Evolutionary conservation across 169 alveolate genomes (phyloP).

Genomic region (Eimeria falciformis): DNA sequence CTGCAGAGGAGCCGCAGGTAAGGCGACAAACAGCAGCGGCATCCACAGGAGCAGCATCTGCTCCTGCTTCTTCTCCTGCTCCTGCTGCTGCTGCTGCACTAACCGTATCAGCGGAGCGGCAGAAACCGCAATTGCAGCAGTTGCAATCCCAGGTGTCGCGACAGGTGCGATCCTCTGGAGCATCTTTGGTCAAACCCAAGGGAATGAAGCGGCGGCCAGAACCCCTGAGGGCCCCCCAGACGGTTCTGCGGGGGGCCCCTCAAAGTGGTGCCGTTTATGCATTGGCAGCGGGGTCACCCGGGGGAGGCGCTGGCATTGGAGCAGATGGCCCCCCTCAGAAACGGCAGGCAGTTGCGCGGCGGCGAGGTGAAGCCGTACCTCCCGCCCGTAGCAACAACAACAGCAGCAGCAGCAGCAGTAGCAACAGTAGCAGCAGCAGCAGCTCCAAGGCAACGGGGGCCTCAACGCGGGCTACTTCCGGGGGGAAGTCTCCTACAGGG

Average conservation of each 20-base stretch:
- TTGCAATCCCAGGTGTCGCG: slow-evolving; percentile 1
- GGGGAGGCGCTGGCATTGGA: slow-evolving; percentile 17
- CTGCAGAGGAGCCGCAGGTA: neutral
- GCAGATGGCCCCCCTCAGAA: slow-evolving; percentile 62
- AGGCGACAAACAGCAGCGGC: neutral
- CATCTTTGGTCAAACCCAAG: neutral
- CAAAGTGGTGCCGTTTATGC: neutral
- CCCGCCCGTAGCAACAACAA: slow-evolving; percentile 26
- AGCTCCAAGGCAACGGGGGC: neutral
- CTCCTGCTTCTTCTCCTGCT: slow-evolving; percentile 13
- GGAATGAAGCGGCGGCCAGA: slow-evolving; percentile 45
- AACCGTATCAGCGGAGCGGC: neutral
- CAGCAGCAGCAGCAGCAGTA: slow-evolving; percentile 12
- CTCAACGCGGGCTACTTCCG: neutral
- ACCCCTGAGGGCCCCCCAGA: slow-evolving; percentile 19
- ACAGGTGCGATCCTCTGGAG: neutral
- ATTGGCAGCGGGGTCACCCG: slow-evolving; percentile 1
- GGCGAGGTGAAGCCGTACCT: slow-evolving; percentile 10
- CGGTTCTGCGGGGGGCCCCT: neutral
- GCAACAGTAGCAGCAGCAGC: slow-evolving; percentile 19
- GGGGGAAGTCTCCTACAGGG: neutral
- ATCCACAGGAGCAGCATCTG: neutral
- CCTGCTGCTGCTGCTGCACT: neutral
- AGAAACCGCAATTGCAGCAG: neutral
- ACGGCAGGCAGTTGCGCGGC: slow-evolving; percentile 53